Conservation (phyloP, 1,284 basidiomycete genomes). For the Mycosarcoma maydis region DNA sequence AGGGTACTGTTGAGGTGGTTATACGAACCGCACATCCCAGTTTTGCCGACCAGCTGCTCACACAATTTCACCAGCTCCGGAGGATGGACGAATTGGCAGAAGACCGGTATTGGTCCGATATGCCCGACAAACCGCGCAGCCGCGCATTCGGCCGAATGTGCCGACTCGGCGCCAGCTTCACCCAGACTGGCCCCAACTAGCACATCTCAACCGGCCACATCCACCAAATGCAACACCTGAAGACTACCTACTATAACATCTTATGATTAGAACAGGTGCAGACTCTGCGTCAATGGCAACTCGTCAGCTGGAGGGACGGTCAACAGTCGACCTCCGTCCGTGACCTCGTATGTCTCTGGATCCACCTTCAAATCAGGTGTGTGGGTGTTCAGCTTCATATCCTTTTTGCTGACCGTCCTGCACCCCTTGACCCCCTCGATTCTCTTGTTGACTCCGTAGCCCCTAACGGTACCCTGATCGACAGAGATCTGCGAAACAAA, state of each 20-base stretch:
- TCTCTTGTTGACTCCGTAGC: conserved; percentile 80
- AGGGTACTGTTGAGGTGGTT: neutral
- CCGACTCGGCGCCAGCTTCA: conserved; percentile 4
- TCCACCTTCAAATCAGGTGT: conserved; percentile 87
- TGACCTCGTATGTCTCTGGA: conserved; percentile 77
- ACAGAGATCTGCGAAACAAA: conserved; percentile 73
- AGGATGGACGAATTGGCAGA: conserved; percentile 11
- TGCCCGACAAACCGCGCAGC: conserved; percentile 16
- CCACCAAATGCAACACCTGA: neutral
- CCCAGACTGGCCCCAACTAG: neutral
- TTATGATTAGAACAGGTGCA: conserved; percentile 21
- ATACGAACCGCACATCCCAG: conserved; percentile 17
- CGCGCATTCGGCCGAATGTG: conserved; percentile 7
- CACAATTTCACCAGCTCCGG: neutral
- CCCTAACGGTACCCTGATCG: conserved; percentile 71
- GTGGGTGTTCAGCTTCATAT: conserved; percentile 91
- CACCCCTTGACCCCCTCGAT: conserved; percentile 82
- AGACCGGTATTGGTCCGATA: conserved; percentile 11
- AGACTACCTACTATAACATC: neutral
- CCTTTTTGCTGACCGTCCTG: conserved; percentile 79
- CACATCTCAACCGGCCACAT: neutral
- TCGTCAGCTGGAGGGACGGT: conserved; percentile 55
- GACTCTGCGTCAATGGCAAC: conserved; percentile 55
- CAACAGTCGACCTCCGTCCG: conserved; percentile 50
- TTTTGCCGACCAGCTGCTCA: conserved; percentile 1